These are phyloP conservation scores for Persicaria tinctoria DNA, from an alignment of 148 eudicot genomes.

Conservation along the genomic window DNA sequence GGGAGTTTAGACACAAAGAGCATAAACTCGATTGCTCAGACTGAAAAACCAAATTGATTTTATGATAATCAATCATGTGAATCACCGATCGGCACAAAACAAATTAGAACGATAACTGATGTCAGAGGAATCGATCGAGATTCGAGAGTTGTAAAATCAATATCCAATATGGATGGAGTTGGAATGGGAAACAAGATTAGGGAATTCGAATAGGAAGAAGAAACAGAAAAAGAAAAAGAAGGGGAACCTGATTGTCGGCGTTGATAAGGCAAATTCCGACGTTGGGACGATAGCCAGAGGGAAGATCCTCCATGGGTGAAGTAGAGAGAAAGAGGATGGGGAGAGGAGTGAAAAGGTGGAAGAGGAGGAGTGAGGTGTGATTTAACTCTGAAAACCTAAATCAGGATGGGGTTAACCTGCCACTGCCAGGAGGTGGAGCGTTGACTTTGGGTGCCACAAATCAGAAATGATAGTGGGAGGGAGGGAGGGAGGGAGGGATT, in stretches of 20 bases:
- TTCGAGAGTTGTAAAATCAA: not conserved
- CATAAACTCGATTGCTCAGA: no score
- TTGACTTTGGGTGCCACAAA: not conserved
- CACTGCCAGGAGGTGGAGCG: not conserved
- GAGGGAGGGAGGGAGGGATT: constrained; percentile 10
- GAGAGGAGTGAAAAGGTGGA: not conserved
- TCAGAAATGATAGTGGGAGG: not conserved
- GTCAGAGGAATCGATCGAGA: not conserved
- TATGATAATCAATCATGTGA: no score
- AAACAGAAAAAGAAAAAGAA: not conserved
- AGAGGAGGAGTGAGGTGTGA: not conserved
- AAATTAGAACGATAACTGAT: not conserved
- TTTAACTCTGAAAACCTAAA: not conserved
- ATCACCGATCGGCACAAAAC: no score
- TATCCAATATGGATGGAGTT: not conserved
- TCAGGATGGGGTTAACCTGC: not conserved
- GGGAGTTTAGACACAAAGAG: no score
- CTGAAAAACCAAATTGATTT: no score
- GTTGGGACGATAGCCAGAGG: constrained; percentile 94
- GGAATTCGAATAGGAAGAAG: not conserved
- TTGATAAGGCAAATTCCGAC: constrained; percentile 93
- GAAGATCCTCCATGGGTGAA: constrained; percentile 62
- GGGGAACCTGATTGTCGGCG: constrained; percentile 56
- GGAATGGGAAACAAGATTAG: not conserved
- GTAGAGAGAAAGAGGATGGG: constrained; percentile 2